These are phyloP conservation scores for Saccharata proteae DNA, from an alignment of 2,329 filamentous ascomycete species.

Conservation along the genomic window DNA sequence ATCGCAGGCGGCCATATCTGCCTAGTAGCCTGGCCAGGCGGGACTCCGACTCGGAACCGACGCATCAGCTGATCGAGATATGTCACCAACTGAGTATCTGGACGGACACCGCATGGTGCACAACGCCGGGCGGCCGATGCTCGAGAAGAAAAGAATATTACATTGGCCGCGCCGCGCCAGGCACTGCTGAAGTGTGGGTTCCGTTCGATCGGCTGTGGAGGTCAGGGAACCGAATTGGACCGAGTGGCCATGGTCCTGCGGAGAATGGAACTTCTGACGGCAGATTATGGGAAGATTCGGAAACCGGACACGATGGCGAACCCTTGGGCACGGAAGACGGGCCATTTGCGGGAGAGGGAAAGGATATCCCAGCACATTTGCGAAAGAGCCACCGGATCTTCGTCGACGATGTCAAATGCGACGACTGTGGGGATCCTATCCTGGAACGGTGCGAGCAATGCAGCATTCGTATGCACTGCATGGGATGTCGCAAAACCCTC, in stretches of 20 bases:
- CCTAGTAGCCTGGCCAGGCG: conserved; percentile 41
- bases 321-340: conserved; percentile 39
- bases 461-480: conserved; percentile 49
- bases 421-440: conserved; percentile 41
- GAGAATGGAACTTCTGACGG: conserved; percentile 30
- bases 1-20: conserved; percentile 47
- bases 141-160: conserved; percentile 46
- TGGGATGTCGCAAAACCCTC: conserved; percentile 47
- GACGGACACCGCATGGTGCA: conserved; percentile 51
- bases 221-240: conserved; percentile 46
- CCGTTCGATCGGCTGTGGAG: conserved; percentile 49
- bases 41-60: conserved; percentile 49
- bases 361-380: conserved; percentile 41
- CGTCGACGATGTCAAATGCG: conserved; percentile 41
- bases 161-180: conserved; percentile 41
- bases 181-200: conserved; percentile 48
- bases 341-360: conserved; percentile 36
- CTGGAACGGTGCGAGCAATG: conserved; percentile 47
- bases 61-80: conserved; percentile 47
- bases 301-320: conserved; percentile 43
- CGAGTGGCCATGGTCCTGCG: conserved; percentile 16
- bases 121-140: conserved; percentile 44
- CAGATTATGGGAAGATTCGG: conserved; percentile 43
- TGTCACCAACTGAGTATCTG: conserved; percentile 48
- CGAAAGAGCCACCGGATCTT: conserved; percentile 42